These are phyloP conservation scores for Panaeolus papilionaceus DNA, from an alignment of 768 basidiomycete species.

Conservation along the genomic window DNA sequence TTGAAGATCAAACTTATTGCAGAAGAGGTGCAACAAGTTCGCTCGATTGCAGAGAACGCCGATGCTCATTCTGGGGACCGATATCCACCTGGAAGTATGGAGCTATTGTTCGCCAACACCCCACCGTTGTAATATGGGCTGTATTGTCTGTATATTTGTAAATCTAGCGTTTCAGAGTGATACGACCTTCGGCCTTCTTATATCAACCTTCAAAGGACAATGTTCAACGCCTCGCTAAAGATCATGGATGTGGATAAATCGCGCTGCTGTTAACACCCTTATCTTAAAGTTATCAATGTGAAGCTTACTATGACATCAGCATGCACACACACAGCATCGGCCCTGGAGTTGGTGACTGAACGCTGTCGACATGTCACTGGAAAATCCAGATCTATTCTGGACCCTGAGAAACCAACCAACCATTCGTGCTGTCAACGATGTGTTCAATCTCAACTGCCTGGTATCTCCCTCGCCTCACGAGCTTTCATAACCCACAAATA, in stretches of 20 bases:
- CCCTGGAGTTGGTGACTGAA: too few species aligned
- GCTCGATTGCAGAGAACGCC: conserved; percentile 40
- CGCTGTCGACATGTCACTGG: too few species aligned
- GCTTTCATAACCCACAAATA: neutral
- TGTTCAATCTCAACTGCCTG: neutral
- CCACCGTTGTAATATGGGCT: conserved; percentile 24
- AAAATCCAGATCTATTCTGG: neutral
- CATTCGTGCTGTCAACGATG: neutral
- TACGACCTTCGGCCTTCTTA: too few species aligned
- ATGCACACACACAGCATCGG: too few species aligned
- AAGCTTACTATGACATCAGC: neutral
- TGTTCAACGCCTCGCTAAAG: too few species aligned
- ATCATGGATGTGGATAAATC: too few species aligned
- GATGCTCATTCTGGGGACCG: conserved; percentile 37
- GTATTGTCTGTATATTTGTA: neutral
- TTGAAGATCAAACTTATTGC: conserved; percentile 37
- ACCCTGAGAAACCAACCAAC: neutral
- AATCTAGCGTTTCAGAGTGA: neutral
- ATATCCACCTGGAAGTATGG: conserved; percentile 37
- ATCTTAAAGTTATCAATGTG: too few species aligned
- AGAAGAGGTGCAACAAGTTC: conserved; percentile 44
- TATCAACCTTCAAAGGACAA: too few species aligned
- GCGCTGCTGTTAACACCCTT: neutral
- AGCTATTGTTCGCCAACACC: conserved; percentile 40
- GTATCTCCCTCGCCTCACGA: neutral